Base-by-base conservation (phyloP, 1,284 basidiomycete genomes). In the Fomes fomentarius region DNA sequence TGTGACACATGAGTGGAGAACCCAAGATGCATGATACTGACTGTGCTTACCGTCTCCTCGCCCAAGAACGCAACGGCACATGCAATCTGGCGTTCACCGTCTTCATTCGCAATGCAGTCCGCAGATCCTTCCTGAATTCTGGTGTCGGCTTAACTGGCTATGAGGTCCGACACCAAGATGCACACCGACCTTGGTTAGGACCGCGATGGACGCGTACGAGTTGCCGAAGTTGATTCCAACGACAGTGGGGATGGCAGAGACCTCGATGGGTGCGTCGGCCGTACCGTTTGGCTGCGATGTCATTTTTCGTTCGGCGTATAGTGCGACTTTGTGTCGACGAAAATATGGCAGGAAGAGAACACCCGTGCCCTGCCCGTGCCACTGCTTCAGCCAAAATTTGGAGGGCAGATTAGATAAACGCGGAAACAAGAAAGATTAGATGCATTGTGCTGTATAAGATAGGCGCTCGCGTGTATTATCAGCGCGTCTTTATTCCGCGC, bases 211-310 rank as follows among this genome's bases (percentile, higher is more conserved):
- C 28, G 93, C 92, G 73, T 92, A 98, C 34, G 93, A 90, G 75
- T 97, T 95, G 39, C 97, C 97, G 74, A 98, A 92, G 80, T 98
- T 98, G 78, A 99, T 94, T 52, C 96, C 96, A 52, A 99, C 82
- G 45, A 92, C 81, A 0, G 84, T 77, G 3, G 83, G 83, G 1
- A 80, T 33, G 0, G 62, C 37, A 11, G 68, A 62, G 31, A 71
- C 61, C 12, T 73, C 71, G 12, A 68, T 69, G 17, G 72, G 67
- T 10, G 71, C 63, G 6, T 70, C 70, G 5, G 73, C 75, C 37
- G 56, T 70, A 47, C 79, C 78, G 62, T 80, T 80, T 15, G 69
- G 67, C 40, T 65, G 58, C 40, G 67, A 55, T 30, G 66, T 61
- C 67, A 71, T 71, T 51, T 55, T 61, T 52, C 40, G 19, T 40